Conservation (phyloP, 345 rosid species). For the Eucalyptus shirleyi region DNA sequence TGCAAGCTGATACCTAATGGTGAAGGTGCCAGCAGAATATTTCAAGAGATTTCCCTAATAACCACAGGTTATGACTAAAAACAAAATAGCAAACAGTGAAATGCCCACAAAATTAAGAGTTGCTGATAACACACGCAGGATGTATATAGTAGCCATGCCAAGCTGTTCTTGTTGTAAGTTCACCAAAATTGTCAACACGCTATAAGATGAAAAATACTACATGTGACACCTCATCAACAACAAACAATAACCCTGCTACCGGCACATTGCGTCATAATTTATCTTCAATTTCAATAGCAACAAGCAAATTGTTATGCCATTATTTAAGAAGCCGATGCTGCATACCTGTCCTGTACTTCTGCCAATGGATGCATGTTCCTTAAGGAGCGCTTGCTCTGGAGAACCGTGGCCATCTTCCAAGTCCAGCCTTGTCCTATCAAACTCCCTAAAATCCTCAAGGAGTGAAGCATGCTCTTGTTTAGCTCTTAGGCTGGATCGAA, state of each 20-base stretch:
- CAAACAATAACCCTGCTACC: not conserved
- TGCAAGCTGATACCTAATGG: not conserved
- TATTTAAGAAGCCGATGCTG: not conserved
- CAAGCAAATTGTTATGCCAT: not conserved
- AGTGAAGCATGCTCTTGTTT: constrained; percentile 94
- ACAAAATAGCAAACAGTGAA: not conserved
- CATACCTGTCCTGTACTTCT: constrained; percentile 74
- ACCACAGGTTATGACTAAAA: not conserved
- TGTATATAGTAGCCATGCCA: not conserved
- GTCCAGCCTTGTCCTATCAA: constrained; percentile 81
- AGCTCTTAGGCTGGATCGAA: constrained; percentile 78
- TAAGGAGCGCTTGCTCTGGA: constrained; percentile 67
- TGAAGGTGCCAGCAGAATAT: not conserved
- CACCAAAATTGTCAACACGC: not conserved
- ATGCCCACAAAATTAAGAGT: not conserved
- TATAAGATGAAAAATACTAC: not conserved
- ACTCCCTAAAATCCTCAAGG: constrained; percentile 92
- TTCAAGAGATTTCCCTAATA: not conserved
- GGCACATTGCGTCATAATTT: not conserved
- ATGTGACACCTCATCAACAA: not conserved
- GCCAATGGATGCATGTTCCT: constrained; percentile 68
- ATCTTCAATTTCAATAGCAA: not conserved
- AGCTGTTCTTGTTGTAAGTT: not conserved
- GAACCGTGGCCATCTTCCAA: constrained; percentile 82
- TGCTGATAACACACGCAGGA: not conserved